Percentiles rank a stretch among this genome's conserved stretches.
Conservation (phyloP, 768 basidiomycete species). For the Lyophyllum atratum region DNA sequence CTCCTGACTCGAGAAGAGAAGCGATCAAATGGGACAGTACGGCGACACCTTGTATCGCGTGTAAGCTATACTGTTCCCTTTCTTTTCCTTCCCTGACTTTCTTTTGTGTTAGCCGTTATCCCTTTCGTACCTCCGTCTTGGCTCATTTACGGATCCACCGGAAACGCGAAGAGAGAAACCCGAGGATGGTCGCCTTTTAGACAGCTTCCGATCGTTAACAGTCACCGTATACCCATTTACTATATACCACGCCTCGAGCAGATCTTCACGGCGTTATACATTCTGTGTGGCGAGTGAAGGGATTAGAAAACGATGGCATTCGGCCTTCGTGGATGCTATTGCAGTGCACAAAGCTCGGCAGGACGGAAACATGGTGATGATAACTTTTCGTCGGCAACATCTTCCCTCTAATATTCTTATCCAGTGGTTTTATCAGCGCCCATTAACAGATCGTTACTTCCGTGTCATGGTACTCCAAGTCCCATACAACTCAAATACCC, state of each 20-base stretch:
- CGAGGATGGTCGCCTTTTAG: slow-evolving; percentile 60
- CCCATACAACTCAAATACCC: slow-evolving; percentile 25
- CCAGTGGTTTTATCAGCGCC: slow-evolving; percentile 69
- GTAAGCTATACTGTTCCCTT: slow-evolving; percentile 40
- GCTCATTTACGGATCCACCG: slow-evolving; percentile 56
- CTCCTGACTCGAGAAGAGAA: slow-evolving; percentile 65
- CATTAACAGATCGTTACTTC: slow-evolving; percentile 65
- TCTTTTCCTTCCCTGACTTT: slow-evolving; percentile 1
- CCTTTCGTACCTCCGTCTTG: slow-evolving; percentile 75
- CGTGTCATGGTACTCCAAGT: slow-evolving; percentile 42
- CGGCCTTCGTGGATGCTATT: slow-evolving; percentile 60
- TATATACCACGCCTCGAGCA: slow-evolving; percentile 67
- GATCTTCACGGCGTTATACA: slow-evolving; percentile 64
- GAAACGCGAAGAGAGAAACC: slow-evolving; percentile 66
- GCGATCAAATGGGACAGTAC: slow-evolving; percentile 45
- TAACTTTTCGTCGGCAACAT: not conserved
- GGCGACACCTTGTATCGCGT: slow-evolving; percentile 61
- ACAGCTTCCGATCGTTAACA: slow-evolving; percentile 51
- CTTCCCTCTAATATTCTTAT: not conserved
- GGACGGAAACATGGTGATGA: slow-evolving; percentile 71
- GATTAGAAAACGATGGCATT: slow-evolving; percentile 63
- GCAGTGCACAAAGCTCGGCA: slow-evolving; percentile 63
- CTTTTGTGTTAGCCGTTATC: slow-evolving; percentile 66
- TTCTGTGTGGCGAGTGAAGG: slow-evolving; percentile 64
- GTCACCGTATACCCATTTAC: slow-evolving; percentile 75